A percentile compares a stretch with the other conserved stretches of the same genome.
phyloP scores from a whole-genome alignment of 805 yeast species.

The Candida tammaniensis region DNA sequence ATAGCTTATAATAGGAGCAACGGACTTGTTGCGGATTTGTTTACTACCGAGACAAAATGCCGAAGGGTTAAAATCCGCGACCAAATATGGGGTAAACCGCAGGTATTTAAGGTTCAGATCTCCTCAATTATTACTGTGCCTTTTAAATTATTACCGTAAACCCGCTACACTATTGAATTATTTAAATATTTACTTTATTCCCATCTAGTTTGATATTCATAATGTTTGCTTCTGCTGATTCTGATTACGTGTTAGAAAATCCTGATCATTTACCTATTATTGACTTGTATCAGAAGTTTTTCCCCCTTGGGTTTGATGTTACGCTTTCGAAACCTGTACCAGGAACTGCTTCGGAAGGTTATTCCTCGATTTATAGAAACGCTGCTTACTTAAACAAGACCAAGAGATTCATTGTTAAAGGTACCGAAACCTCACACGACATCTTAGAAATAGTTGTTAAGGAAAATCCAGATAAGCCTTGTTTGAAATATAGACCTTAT shows the following conservation, averaged over 20 bases:
- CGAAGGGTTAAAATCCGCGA: too few species aligned
- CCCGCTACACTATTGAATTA: too few species aligned
- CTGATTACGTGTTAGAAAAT: slow-evolving; percentile 13
- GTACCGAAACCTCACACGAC: slow-evolving; percentile 36
- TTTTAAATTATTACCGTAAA: too few species aligned
- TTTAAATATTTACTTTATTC: too few species aligned
- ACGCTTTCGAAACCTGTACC: slow-evolving; percentile 8
- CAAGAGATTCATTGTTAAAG: slow-evolving; percentile 28
- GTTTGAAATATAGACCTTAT: slow-evolving; percentile 37
- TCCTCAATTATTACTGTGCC: too few species aligned
- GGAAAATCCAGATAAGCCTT: slow-evolving; percentile 24
- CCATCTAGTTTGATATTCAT: too few species aligned
- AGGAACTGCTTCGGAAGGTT: slow-evolving; percentile 22
- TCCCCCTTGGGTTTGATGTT: slow-evolving; percentile 8
- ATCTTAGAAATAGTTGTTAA: slow-evolving; percentile 26
- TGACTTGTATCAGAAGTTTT: slow-evolving; percentile 7
- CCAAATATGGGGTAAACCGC: too few species aligned
- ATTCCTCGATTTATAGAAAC: slow-evolving; percentile 31
- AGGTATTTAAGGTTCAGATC: too few species aligned
- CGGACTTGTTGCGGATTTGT: too few species aligned
- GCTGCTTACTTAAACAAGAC: neutral
- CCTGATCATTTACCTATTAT: slow-evolving; percentile 9
- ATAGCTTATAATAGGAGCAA: too few species aligned
- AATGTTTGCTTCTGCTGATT: slow-evolving; percentile 12
- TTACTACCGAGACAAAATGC: too few species aligned